These are phyloP conservation scores for Cladorrhinum sp. DNA, from an alignment of 2,329 filamentous ascomycete genomes.

Conservation along the genomic window DNA sequence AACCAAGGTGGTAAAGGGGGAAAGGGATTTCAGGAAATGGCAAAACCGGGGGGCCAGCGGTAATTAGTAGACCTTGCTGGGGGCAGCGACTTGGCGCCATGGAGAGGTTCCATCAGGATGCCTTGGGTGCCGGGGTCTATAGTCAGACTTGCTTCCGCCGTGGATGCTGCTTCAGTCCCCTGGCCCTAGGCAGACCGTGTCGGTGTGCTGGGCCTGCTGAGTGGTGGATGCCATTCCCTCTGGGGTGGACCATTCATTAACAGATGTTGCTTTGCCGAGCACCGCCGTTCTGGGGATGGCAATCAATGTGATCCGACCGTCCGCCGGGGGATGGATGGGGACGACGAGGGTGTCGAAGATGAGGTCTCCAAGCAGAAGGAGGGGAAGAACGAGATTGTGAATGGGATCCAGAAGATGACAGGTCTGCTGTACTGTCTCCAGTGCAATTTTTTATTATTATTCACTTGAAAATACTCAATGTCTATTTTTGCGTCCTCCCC, in stretches of 20 bases:
- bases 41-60: constrained; percentile 37
- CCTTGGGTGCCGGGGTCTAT: constrained; percentile 12
- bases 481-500: too few species aligned
- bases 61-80: constrained; percentile 37
- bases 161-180: constrained; percentile 6
- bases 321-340: too few species aligned
- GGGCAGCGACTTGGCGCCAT: constrained; percentile 26
- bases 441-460: too few species aligned
- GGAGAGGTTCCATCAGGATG: constrained; percentile 16
- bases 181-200: constrained; percentile 13
- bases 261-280: constrained; percentile 17
- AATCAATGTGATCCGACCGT: not conserved
- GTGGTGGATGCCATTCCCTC: constrained; percentile 21
- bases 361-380: not conserved
- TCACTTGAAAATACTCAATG: too few species aligned
- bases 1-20: constrained; percentile 41
- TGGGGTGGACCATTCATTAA: constrained; percentile 26
- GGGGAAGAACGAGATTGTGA: not conserved
- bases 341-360: not conserved
- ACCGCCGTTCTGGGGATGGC: constrained; percentile 6
- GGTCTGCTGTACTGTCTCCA: too few species aligned
- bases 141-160: constrained; percentile 18
- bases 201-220: constrained; percentile 22
- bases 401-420: not conserved
- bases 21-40: constrained; percentile 35